Evolutionary conservation across 257 asterid species (phyloP).

Genomic region (Marsdenia floribunda): DNA sequence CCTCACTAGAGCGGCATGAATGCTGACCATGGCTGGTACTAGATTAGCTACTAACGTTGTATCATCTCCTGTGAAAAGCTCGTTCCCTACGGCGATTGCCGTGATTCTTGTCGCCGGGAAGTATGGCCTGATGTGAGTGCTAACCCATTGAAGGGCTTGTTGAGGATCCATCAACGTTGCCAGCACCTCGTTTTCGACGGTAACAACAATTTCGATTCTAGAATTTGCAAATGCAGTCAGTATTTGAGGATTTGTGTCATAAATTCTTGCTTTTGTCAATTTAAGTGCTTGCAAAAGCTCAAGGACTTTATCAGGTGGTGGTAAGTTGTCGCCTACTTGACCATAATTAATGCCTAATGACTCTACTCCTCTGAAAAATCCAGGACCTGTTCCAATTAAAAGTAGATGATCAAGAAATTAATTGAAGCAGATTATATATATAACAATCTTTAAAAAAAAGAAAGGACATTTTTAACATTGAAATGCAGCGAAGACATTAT

Average conservation of each 20-base stretch:
- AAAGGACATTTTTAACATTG: slow-evolving; percentile 1
- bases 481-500: not conserved
- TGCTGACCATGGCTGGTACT: slow-evolving; percentile 70
- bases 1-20: slow-evolving; percentile 54
- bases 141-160: slow-evolving; percentile 71
- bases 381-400: slow-evolving; percentile 27
- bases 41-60: slow-evolving; percentile 44
- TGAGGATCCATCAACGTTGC: slow-evolving; percentile 44
- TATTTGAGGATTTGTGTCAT: slow-evolving; percentile 72
- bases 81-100: slow-evolving; percentile 89
- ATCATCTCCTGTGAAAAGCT: slow-evolving; percentile 63
- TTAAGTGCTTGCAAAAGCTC: slow-evolving; percentile 54
- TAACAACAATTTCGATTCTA: slow-evolving; percentile 57
- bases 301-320: slow-evolving; percentile 57
- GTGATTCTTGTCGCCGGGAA: slow-evolving; percentile 67
- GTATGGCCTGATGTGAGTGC: slow-evolving; percentile 47
- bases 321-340: slow-evolving; percentile 74
- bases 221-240: slow-evolving; percentile 67
- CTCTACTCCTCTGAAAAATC: slow-evolving; percentile 27
- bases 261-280: slow-evolving; percentile 67
- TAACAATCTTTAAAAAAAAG: not conserved
- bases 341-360: slow-evolving; percentile 87
- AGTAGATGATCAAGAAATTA: not conserved
- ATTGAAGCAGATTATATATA: not conserved
- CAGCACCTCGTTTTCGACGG: slow-evolving; percentile 59